phyloP scores from a whole-genome alignment of 2,329 filamentous ascomycete genomes.

The Coleophoma eucalyptorum region DNA sequence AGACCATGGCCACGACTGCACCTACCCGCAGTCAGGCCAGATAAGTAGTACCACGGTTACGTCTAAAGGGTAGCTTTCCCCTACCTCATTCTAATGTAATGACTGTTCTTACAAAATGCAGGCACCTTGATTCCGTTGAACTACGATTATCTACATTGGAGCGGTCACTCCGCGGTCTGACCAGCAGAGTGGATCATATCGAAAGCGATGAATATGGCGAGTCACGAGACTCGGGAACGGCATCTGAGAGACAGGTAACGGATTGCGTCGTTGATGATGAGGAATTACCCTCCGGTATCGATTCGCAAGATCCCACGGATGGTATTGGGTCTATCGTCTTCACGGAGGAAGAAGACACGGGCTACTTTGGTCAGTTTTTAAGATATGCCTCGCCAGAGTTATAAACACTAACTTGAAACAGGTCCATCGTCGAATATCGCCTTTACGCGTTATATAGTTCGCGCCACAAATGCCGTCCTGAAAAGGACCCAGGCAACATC shows the following conservation, averaged over 20 bases:
- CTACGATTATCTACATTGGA: too few relatives aligned
- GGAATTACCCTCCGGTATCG: slow-evolving; percentile 11
- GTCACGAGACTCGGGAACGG: slow-evolving; percentile 24
- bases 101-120: too few relatives aligned
- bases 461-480: slow-evolving; percentile 14
- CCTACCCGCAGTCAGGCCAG: slow-evolving; percentile 33
- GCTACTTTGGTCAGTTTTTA: slow-evolving; percentile 32
- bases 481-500: slow-evolving; percentile 2
- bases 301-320: slow-evolving; percentile 19
- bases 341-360: slow-evolving; percentile 28
- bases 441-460: slow-evolving; percentile 32
- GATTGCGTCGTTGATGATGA: slow-evolving; percentile 15
- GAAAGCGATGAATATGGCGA: too few relatives aligned
- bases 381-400: background rate
- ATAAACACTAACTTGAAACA: slow-evolving; percentile 7
- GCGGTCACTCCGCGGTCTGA: too few relatives aligned
- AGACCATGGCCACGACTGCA: slow-evolving; percentile 37
- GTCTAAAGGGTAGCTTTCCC: too few relatives aligned
- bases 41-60: slow-evolving; percentile 34
- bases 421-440: slow-evolving; percentile 38
- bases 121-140: too few relatives aligned
- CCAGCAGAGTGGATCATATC: too few relatives aligned
- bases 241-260: slow-evolving; percentile 18
- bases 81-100: slow-evolving; percentile 16
- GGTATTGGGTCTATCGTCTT: slow-evolving; percentile 28